These are phyloP conservation scores for Trapa bicornis DNA, from an alignment of 345 rosid species.

Conservation along the genomic window DNA sequence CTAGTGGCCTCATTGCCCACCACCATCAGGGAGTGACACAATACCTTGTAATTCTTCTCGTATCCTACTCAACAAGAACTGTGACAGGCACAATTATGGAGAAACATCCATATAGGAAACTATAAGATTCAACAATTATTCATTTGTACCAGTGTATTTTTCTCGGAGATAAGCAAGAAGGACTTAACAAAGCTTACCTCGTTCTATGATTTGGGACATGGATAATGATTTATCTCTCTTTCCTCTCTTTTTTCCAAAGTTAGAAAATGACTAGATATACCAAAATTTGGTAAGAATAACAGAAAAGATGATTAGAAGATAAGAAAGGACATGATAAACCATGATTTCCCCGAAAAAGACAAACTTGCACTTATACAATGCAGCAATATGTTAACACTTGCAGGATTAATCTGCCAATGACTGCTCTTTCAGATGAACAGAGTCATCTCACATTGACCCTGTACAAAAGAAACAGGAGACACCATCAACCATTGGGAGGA, in stretches of 20 bases:
- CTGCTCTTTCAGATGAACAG: conserved; percentile 3
- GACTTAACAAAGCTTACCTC: not conserved
- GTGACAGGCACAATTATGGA: not conserved
- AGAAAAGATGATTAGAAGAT: not conserved
- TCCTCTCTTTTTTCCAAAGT: not conserved
- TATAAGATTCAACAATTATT: too few species aligned
- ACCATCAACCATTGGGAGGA: conserved; percentile 7
- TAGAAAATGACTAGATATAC: not conserved
- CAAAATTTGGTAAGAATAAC: not conserved
- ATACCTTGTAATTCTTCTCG: not conserved
- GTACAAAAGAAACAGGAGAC: conserved; percentile 31
- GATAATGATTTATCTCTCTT: not conserved
- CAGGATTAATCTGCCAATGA: not conserved
- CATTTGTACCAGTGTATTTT: not conserved
- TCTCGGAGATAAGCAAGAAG: not conserved
- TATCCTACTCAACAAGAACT: not conserved
- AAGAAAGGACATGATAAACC: not conserved
- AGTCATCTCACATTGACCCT: conserved; percentile 3
- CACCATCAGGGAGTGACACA: not conserved
- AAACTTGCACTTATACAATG: conserved; percentile 5
- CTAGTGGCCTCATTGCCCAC: not conserved
- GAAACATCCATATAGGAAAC: not conserved
- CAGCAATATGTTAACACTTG: not conserved
- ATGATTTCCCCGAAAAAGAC: conserved; percentile 2
- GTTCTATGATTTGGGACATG: not conserved